phyloP scores from a whole-genome alignment of 73 alveolate genomes.

The Diophrys appendiculata region DNA sequence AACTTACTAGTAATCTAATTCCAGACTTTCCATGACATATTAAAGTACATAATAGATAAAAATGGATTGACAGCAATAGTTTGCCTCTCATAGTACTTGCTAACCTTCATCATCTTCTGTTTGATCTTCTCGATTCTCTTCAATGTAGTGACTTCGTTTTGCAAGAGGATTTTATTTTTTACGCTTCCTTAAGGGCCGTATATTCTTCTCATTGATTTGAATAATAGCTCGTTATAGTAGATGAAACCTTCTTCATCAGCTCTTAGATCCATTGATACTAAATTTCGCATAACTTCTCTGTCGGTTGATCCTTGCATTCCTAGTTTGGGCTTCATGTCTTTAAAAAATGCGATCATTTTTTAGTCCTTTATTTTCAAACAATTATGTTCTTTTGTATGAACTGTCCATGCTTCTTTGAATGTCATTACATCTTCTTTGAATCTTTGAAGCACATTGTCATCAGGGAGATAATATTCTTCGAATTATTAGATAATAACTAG shows the following conservation, averaged over 20 bases:
- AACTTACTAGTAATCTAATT: not conserved
- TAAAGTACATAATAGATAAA: slow-evolving; percentile 24
- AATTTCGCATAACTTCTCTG: slow-evolving; percentile 34
- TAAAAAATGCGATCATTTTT: slow-evolving; percentile 46
- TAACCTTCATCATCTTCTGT: slow-evolving; percentile 35
- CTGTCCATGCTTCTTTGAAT: slow-evolving; percentile 89
- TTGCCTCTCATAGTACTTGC: slow-evolving; percentile 22
- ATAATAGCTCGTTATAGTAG: slow-evolving; percentile 77
- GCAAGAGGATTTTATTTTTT: slow-evolving; percentile 10
- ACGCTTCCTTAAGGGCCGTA: slow-evolving; percentile 37
- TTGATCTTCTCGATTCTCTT: slow-evolving; percentile 27
- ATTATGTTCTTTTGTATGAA: slow-evolving; percentile 48
- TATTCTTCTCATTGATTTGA: slow-evolving; percentile 53
- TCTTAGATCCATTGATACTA: slow-evolving; percentile 70
- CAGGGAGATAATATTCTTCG: slow-evolving; percentile 90
- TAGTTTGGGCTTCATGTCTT: slow-evolving; percentile 55
- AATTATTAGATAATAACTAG: slow-evolving; percentile 92
- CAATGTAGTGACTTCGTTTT: slow-evolving; percentile 13
- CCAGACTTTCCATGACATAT: slow-evolving; percentile 19
- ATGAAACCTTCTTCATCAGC: slow-evolving; percentile 72
- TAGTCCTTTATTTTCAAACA: slow-evolving; percentile 63
- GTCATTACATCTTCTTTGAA: slow-evolving; percentile 74
- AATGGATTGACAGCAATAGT: slow-evolving; percentile 33
- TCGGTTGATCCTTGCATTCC: slow-evolving; percentile 52
- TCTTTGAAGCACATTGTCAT: slow-evolving; percentile 83